These are phyloP conservation scores for Salix udensis DNA, from an alignment of 345 rosid species.

Conservation along the genomic window DNA sequence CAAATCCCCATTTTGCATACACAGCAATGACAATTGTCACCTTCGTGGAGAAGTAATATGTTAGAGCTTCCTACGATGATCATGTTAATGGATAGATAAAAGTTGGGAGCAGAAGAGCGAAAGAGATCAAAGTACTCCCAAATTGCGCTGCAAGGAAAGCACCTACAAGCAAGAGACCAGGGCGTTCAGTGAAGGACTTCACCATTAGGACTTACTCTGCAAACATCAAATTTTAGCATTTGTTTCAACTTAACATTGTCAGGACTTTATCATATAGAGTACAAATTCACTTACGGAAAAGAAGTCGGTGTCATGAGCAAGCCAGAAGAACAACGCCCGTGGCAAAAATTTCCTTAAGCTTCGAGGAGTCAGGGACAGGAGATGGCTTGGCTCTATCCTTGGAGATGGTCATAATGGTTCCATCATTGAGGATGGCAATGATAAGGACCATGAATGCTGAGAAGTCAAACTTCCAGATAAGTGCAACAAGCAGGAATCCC, in stretches of 20 bases:
- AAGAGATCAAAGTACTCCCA: constrained; percentile 19
- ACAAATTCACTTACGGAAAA: constrained; percentile 45
- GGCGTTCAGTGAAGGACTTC: constrained; percentile 62
- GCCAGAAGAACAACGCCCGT: constrained; percentile 81
- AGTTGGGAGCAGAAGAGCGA: neutral
- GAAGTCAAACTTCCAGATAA: constrained; percentile 76
- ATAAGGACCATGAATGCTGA: constrained; percentile 86
- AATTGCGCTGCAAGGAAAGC: constrained; percentile 63
- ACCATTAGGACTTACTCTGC: constrained; percentile 33
- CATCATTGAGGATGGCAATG: constrained; percentile 46
- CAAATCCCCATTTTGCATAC: constrained; percentile 64
- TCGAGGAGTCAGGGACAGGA: constrained; percentile 89
- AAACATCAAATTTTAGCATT: neutral
- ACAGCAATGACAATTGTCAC: constrained; percentile 64
- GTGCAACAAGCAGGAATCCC: constrained; percentile 73
- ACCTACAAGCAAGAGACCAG: constrained; percentile 46
- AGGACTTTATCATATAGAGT: neutral
- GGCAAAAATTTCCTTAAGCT: constrained; percentile 74
- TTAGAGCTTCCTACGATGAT: neutral
- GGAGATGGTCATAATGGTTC: constrained; percentile 84
- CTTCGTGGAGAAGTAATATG: constrained; percentile 15
- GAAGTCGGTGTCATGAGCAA: constrained; percentile 50
- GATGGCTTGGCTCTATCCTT: constrained; percentile 88
- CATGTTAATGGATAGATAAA: neutral
- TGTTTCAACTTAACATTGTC: too few species aligned